Conservation (phyloP, 345 rosid species). For the Luvunga scandens region DNA sequence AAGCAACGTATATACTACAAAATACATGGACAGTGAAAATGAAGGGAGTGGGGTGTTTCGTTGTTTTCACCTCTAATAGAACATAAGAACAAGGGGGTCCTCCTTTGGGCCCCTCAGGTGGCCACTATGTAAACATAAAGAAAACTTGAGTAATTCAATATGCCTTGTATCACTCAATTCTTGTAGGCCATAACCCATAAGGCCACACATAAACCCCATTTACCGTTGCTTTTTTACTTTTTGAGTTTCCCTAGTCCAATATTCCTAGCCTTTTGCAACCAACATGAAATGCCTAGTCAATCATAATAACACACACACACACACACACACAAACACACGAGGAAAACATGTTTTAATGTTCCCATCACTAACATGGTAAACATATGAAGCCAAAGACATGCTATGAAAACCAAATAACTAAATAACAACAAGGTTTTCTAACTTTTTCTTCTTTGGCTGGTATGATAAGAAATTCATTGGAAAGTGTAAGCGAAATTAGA, state of each 20-base stretch:
- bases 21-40: background rate
- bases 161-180: conserved; percentile 17
- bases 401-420: background rate
- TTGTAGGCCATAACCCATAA: conserved; percentile 1
- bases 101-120: conserved; percentile 9
- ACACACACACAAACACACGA: conserved; percentile 3
- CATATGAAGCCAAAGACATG: conserved; percentile 1
- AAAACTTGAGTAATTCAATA: background rate
- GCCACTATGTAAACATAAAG: conserved; percentile 13
- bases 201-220: background rate
- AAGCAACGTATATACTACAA: background rate
- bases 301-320: background rate
- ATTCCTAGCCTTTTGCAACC: conserved; percentile 6
- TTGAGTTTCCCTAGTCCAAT: background rate
- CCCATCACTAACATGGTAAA: background rate
- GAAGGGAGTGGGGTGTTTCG: background rate
- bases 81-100: conserved; percentile 19
- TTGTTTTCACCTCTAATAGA: background rate
- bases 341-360: conserved; percentile 1
- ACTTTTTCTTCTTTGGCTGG: background rate
- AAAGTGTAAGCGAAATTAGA: background rate
- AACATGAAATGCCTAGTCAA: conserved; percentile 3
- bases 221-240: background rate
- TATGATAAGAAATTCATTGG: background rate
- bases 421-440: background rate